phyloP scores from a whole-genome alignment of 805 yeast species.

The Candida orba region DNA sequence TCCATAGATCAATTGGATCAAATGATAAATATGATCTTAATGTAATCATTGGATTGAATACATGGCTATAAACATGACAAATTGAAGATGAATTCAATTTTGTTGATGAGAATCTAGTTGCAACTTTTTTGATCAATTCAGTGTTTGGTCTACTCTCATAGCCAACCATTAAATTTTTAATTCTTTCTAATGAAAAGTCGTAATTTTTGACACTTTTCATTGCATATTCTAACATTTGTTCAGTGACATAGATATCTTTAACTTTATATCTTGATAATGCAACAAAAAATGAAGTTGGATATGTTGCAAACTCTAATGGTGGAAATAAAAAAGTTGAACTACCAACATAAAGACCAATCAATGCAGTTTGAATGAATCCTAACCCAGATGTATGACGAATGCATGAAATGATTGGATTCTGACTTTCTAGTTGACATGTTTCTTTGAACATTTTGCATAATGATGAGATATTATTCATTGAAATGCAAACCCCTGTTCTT shows the following conservation, averaged over 20 bases:
- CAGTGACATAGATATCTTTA: conserved; percentile 79
- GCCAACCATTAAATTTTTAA: conserved; percentile 80
- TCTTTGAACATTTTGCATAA: conserved; percentile 87
- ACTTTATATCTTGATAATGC: conserved; percentile 71
- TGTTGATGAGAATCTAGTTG: conserved; percentile 56
- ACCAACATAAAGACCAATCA: conserved; percentile 82
- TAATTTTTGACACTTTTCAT: conserved; percentile 52
- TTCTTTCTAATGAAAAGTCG: conserved; percentile 43
- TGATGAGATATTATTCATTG: conserved; percentile 60
- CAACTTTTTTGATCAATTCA: conserved; percentile 47
- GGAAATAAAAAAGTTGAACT: conserved; percentile 76
- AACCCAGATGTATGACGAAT: conserved; percentile 78
- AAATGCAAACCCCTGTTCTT: conserved; percentile 43
- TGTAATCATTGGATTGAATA: conserved; percentile 74
- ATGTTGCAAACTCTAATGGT: conserved; percentile 67
- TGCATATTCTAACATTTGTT: conserved; percentile 76
- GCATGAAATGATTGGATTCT: conserved; percentile 73
- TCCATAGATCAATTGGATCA: conserved; percentile 79
- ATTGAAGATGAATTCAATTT: conserved; percentile 62
- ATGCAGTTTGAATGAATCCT: conserved; percentile 81
- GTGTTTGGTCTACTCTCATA: conserved; percentile 69
- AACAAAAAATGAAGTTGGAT: conserved; percentile 65
- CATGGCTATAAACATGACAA: conserved; percentile 71
- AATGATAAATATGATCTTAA: conserved; percentile 82
- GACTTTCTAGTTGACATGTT: conserved; percentile 75